Conservation (phyloP, 176 grass and related monocot genomes). For the Eleusine indica region DNA sequence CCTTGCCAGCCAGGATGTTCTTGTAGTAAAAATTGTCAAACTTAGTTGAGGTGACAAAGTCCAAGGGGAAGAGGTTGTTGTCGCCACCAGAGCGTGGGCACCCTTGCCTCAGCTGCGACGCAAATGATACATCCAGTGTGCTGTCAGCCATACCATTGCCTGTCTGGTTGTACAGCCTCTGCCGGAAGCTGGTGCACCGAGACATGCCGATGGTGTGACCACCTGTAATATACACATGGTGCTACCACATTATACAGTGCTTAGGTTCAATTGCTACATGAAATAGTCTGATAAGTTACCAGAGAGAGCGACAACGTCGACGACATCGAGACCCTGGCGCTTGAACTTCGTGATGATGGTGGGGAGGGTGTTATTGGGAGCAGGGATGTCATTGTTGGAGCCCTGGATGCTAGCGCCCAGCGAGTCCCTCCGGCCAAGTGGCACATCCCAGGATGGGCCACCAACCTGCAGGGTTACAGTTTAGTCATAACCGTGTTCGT, state of each 20-base stretch:
- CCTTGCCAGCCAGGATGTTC: conserved; percentile 69
- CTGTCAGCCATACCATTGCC: conserved; percentile 53
- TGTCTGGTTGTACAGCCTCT: conserved; percentile 84
- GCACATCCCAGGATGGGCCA: background rate
- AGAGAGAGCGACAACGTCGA: background rate
- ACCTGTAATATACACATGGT: background rate
- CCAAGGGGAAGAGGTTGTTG: conserved; percentile 86
- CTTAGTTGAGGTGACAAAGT: conserved; percentile 58
- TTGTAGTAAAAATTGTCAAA: conserved; percentile 95
- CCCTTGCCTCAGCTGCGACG: conserved; percentile 49
- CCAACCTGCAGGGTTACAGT: conserved; percentile 13
- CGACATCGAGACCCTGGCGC: background rate
- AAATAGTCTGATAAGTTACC: background rate
- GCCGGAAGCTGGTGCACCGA: conserved; percentile 82
- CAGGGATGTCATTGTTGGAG: background rate
- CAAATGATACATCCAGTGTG: background rate
- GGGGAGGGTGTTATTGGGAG: background rate
- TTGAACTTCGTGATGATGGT: background rate
- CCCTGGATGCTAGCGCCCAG: background rate
- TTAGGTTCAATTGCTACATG: background rate
- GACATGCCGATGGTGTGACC: conserved; percentile 35
- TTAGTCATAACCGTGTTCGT: background rate
- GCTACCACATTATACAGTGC: background rate
- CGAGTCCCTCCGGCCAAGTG: background rate
- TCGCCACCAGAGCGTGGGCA: conserved; percentile 77